These are phyloP conservation scores for Pilaira anomala DNA, from an alignment of 192 early-diverging fungal genomes.

Conservation along the genomic window DNA sequence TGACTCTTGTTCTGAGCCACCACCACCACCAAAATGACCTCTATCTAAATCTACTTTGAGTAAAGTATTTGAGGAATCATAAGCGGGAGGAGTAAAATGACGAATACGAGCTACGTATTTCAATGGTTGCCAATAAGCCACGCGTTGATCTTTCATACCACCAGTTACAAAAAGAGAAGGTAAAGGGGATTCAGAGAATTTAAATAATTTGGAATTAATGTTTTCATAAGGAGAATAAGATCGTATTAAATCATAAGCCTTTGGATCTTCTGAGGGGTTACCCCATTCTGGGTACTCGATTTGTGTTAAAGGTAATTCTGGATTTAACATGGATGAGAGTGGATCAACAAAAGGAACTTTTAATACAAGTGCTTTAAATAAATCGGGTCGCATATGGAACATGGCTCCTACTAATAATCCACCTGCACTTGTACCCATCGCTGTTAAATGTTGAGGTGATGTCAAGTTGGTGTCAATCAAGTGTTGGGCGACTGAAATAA, in stretches of 20 bases:
- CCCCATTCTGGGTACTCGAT: conserved; percentile 81
- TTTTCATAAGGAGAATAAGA: conserved; percentile 74
- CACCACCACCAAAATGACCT: conserved; percentile 53
- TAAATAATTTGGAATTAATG: conserved; percentile 19
- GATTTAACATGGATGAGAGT: conserved; percentile 78
- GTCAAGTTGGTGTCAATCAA: conserved; percentile 60
- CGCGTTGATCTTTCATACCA: conserved; percentile 78
- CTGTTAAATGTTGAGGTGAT: conserved; percentile 49
- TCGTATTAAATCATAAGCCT: conserved; percentile 54
- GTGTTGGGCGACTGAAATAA: conserved; percentile 63
- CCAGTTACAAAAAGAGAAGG: conserved; percentile 73
- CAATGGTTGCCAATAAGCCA: conserved; percentile 79
- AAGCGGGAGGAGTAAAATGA: conserved; percentile 20
- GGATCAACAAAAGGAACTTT: conserved; percentile 86
- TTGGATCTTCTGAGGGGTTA: conserved; percentile 50
- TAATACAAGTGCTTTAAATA: conserved; percentile 72
- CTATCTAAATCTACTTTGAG: conserved; percentile 47
- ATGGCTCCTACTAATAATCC: conserved; percentile 72
- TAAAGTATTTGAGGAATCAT: conserved; percentile 28
- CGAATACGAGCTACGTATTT: conserved; percentile 81
- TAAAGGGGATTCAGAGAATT: conserved; percentile 1
- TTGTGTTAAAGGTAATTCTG: conserved; percentile 65
- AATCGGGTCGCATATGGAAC: conserved; percentile 49
- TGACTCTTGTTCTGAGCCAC: conserved; percentile 42
- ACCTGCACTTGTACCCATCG: conserved; percentile 75